phyloP scores from a whole-genome alignment of 345 rosid species.

The Ceriops decandra region DNA sequence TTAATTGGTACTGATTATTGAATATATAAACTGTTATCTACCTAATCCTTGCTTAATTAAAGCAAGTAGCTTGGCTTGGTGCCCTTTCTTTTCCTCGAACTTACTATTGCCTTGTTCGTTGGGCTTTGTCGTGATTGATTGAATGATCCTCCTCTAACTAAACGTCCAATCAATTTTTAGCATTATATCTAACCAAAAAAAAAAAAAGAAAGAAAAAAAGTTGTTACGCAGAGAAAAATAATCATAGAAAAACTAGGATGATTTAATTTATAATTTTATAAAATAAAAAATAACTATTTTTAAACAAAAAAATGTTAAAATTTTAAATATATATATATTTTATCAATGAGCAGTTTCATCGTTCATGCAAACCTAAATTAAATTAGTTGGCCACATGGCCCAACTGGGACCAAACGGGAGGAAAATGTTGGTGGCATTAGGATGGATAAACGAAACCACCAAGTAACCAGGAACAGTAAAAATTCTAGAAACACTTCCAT shows the following conservation, averaged over 20 bases:
- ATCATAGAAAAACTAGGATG: neutral
- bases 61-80: neutral
- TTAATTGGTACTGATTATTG: neutral
- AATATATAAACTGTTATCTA: neutral
- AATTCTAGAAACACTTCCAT: too few species aligned
- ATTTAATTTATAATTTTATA: too few species aligned
- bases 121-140: conserved; percentile 32
- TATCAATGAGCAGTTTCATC: neutral
- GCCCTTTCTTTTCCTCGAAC: neutral
- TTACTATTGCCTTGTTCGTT: conserved; percentile 23
- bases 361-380: too few species aligned
- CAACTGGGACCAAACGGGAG: too few species aligned
- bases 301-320: too few species aligned
- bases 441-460: too few species aligned
- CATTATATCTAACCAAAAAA: neutral
- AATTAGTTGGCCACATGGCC: too few species aligned
- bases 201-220: too few species aligned
- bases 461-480: too few species aligned
- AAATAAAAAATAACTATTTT: too few species aligned
- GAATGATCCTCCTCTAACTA: conserved; percentile 27
- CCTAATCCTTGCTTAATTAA: neutral
- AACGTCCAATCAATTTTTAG: neutral
- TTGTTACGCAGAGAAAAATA: neutral
- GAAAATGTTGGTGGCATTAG: too few species aligned
- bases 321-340: too few species aligned